Evolutionary conservation across 2,329 filamentous ascomycete genomes (phyloP), one percentile per base, ranked within the genome.

Genomic region (Apiospora saccharicola): DNA sequence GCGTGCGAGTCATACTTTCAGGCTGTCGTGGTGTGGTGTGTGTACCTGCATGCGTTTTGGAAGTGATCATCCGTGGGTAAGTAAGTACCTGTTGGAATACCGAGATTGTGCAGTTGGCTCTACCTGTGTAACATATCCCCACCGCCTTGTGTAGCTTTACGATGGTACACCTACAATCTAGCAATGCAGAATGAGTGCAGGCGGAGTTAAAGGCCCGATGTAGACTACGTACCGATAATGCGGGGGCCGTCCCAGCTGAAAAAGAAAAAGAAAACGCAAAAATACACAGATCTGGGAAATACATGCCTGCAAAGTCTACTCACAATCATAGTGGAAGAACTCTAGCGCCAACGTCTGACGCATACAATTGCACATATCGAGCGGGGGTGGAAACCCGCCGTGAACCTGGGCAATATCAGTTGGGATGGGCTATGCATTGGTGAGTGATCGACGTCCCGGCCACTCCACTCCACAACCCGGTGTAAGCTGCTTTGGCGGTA

Each of bases 131-230:
- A 41, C 8, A 24, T 22, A 24, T 41, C 13, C 30, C 30, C 57
- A 41, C 57, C 57, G 34, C 30, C 34, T 64, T 64, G 57, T 64
- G 57, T 64, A 64, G 34, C 34, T 34, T 64, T 41, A 64, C 57
- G 22, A 34, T 24, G 22, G 34, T 24, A 64, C 57, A 64, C 34
- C 57, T 34, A 41, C 57, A 64, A 12, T n/a, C 34, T 4, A 24
- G 53, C 57, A 64, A 22, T n/a, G 57, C 10, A 24, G 53, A 16
- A 34, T 37, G 53, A 16, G 26, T 8, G 34, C 57, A 19, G 34
- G 34, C 57, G 34, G 34, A 41, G 22, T 41, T 41, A 10, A 37
- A 14, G 3, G 13, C 10, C 16, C 26, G 16, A 13, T 12, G 10
- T 16, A 37, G 53, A 3, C 7, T 8, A 64, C 19, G 41, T 64